A percentile compares a stretch with the other conserved stretches of the same genome.
Conservation (phyloP, 2,329 filamentous ascomycete genomes). For the Meredithiella fracta region DNA sequence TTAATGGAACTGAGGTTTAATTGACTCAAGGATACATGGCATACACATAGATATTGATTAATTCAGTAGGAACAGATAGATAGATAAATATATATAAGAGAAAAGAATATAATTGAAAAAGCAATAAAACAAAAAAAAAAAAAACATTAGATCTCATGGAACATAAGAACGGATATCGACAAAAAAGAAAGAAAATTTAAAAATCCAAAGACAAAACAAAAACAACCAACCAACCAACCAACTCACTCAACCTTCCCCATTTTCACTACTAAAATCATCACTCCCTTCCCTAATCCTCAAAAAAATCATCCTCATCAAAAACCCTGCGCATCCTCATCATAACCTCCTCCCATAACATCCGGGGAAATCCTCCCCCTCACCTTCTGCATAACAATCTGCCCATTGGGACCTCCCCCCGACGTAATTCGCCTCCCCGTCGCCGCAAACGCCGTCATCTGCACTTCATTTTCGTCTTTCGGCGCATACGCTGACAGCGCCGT, state of each 20-base stretch:
- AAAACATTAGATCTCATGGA: background rate
- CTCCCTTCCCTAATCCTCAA: slow-evolving; percentile 27
- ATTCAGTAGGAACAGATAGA: no score
- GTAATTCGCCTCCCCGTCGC: slow-evolving; percentile 41
- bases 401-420: slow-evolving; percentile 19
- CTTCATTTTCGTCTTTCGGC: slow-evolving; percentile 17
- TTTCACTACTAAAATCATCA: background rate
- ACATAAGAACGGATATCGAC: background rate
- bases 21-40: no score
- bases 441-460: slow-evolving; percentile 44
- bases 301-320: slow-evolving; percentile 44
- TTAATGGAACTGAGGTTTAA: no score
- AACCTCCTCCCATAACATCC: slow-evolving; percentile 43
- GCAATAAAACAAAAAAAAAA: slow-evolving; percentile 1
- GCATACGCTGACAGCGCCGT: slow-evolving; percentile 20
- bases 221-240: background rate
- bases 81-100: no score
- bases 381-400: slow-evolving; percentile 17
- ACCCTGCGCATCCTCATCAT: slow-evolving; percentile 47
- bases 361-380: slow-evolving; percentile 31
- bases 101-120: no score
- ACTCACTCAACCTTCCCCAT: background rate
- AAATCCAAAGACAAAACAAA: background rate
- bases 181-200: slow-evolving; percentile 1
- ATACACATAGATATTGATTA: no score